These are phyloP conservation scores for Scedosporium minutisporum DNA, from an alignment of 2,329 filamentous ascomycete species.

Conservation along the genomic window DNA sequence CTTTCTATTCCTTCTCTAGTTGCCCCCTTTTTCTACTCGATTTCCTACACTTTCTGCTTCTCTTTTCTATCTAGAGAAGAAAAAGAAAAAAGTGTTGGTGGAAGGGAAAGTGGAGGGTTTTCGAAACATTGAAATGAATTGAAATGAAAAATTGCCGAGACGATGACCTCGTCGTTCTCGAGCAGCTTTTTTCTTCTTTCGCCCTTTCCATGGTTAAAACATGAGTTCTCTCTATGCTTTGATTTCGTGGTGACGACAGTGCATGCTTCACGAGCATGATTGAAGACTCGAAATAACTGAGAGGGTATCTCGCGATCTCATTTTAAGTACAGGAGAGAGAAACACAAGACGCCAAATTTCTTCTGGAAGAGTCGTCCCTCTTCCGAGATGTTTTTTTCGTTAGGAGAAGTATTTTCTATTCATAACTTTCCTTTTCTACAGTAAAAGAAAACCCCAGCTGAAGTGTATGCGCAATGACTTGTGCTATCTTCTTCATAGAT, in stretches of 20 bases:
- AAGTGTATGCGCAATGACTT: no score
- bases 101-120: background rate
- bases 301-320: background rate
- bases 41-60: background rate
- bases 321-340: background rate
- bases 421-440: background rate
- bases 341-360: no score
- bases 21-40: background rate
- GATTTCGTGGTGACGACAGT: no score
- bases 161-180: no score
- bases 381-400: background rate
- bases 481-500: slow-evolving; percentile 10
- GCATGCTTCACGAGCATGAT: no score
- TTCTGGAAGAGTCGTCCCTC: background rate
- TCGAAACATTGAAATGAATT: no score
- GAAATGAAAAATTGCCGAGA: no score
- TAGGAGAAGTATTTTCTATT: background rate
- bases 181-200: no score
- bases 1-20: background rate
- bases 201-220: no score
- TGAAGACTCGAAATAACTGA: no score
- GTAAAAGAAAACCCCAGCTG: no score
- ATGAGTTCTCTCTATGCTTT: no score
- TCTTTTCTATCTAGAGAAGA: background rate
- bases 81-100: background rate